phyloP scores from a whole-genome alignment of 2,329 filamentous ascomycete genomes.

The Trichoderma arundinaceum region DNA sequence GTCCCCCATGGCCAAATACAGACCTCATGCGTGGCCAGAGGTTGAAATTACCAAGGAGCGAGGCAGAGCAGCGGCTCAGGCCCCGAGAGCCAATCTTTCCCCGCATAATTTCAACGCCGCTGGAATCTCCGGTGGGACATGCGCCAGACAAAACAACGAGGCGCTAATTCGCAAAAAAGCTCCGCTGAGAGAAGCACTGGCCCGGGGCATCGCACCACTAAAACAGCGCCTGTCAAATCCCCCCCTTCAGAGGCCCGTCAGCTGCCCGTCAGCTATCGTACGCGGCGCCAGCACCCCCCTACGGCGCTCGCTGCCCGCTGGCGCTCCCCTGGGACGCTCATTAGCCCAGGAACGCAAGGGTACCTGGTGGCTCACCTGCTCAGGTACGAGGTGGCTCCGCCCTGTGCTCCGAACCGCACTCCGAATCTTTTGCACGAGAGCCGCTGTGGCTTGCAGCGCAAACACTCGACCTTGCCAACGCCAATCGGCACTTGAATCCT shows the following conservation, averaged over 20 bases:
- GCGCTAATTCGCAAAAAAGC: background rate
- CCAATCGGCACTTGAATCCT: conserved; percentile 19
- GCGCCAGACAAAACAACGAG: background rate
- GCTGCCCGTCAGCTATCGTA: background rate
- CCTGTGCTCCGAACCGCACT: background rate
- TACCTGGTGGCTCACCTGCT: background rate
- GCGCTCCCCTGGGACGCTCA: background rate
- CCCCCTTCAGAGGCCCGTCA: conserved; percentile 15
- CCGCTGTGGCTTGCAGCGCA: conserved; percentile 22
- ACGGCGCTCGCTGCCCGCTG: background rate
- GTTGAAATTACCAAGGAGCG: conserved; percentile 16
- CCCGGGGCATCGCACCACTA: background rate
- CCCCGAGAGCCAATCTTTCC: conserved; percentile 17
- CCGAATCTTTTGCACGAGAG: background rate
- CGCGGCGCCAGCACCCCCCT: too few relatives aligned
- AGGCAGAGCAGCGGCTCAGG: background rate
- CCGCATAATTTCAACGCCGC: conserved; percentile 4
- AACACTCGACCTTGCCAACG: background rate
- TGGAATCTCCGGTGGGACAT: conserved; percentile 9
- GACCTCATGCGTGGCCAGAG: too few relatives aligned
- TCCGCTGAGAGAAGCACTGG: conserved; percentile 7
- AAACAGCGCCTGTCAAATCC: conserved; percentile 1
- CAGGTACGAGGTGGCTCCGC: conserved; percentile 12
- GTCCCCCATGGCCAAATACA: background rate
- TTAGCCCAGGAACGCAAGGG: background rate